Evolutionary conservation across 805 yeast species (phyloP), one percentile per base, ranked within the genome.

Genomic region (Maudiozyma barnettii): DNA sequence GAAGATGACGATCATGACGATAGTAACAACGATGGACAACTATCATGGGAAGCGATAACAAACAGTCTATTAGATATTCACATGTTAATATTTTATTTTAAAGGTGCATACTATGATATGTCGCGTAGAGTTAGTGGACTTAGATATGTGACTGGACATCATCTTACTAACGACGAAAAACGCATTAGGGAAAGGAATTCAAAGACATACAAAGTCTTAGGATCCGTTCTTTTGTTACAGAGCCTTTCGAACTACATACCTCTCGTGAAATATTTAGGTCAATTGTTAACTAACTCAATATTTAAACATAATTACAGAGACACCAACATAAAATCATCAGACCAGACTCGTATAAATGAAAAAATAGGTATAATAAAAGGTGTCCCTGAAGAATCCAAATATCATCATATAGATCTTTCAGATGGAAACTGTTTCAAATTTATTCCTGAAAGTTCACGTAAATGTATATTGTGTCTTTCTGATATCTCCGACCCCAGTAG

Each of bases 401-500:
- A 43, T 39, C 10, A 31, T 2, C 57, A 67, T 4, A 65, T 82
- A 21, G 79, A 79, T 49, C 69, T 91, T 20, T 66, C 79, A 0
- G 81, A 90, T 54, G 74, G 78, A 0, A 51, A 56, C 0, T 66
- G 67, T 6, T 67, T 90, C 45, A 81, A 85, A 4, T 90, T 78
- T 59, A 77, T 91, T 9, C 84, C 90, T 0, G 80, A 73, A 48
- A 64, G 68, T 22, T 80, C 95, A 1, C 72, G 97, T 45, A 72
- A 75, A 39, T 91, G 99, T 60, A 83, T 89, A 75, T 72, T 93
- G 19, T 91, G 99, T 61, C 72, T 91, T 21, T 81, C 84, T 8
- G 72, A 75, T 14, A 85, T 91, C 93, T 71, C 67, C 1, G 78
- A 85, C 51, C 98, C 99, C 4, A 71, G 95, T 1, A 78, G 86